Base-by-base conservation (phyloP, 2,329 filamentous ascomycete species). In the Penicillium sp. region DNA sequence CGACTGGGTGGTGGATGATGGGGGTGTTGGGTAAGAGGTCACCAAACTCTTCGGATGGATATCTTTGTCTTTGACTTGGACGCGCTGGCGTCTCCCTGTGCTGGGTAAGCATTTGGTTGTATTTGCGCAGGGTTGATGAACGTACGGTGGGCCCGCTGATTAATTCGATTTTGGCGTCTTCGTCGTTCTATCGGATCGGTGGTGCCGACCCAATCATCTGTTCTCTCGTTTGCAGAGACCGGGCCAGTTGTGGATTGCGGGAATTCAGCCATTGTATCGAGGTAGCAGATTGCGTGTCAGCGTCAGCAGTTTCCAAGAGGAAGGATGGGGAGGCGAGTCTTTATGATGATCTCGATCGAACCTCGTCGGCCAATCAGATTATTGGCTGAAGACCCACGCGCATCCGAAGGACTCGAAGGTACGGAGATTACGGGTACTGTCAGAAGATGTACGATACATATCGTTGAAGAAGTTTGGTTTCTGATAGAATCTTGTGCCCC, bases 111-210 rank as follows among this genome's bases (percentile, higher is more conserved):
- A n/a, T 23, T n/a, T 14, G 11, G 26, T 46, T 9, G 7, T 33
- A 6, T 21, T 16, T 16, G 35, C 33, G 5, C 21, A 31, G 21
- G 14, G 13, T 14, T 14, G 3, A 23, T 35, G 42, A n/a, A 55
- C 66, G 56, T 56, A 72, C 69, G 62, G 52, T 63, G 66, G n/a
- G 68, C 68, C 43, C 69, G 56, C 57, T 72, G 69, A 31, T 72
- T 72, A 26, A 72, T 58, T 21, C 69, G 63, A 47, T 72, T 72
- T 52, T 72, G 69, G 42, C 63, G 62, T 42, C 65, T 59, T n/a
- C 69, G 64, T 3, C 69, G 60, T 52, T 71, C 69, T 42, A 61
- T 60, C 6, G 64, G 61, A 45, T 72, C 69, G 8, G 60, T 66
- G 9, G 69, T 53, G 7, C 65, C 66, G 13, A 59, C 48, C 69